Percentiles rank a stretch among this genome's conserved stretches.
Conservation (phyloP, 2,329 filamentous ascomycete genomes). For the Clarireedia sp. region DNA sequence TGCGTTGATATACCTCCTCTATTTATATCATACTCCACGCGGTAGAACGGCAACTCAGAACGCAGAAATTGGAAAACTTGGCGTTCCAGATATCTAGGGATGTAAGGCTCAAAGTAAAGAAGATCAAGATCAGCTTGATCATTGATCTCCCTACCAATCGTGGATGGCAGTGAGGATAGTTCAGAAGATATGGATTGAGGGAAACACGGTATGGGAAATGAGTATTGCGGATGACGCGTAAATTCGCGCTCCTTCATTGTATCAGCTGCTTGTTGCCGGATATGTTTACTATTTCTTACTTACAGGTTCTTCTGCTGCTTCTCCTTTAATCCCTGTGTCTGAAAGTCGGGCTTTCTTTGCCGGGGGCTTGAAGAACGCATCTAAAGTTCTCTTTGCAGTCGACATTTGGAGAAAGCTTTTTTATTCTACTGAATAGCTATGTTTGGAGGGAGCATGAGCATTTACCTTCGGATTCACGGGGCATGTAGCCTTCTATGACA, state of each 20-base stretch:
- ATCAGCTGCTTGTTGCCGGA: background rate
- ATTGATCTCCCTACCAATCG: slow-evolving; percentile 48
- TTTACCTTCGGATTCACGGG: background rate
- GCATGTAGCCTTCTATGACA: slow-evolving; percentile 14
- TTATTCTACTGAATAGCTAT: background rate
- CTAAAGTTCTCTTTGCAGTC: slow-evolving; percentile 53
- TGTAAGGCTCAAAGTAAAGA: slow-evolving; percentile 67
- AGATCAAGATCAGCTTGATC: slow-evolving; percentile 65
- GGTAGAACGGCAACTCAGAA: slow-evolving; percentile 64
- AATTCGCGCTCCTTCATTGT: slow-evolving; percentile 13
- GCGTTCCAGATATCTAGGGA: slow-evolving; percentile 47
- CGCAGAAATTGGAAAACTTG: slow-evolving; percentile 65
- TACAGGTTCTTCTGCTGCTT: background rate
- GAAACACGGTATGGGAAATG: slow-evolving; percentile 42
- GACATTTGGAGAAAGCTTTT: slow-evolving; percentile 15
- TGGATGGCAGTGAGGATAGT: slow-evolving; percentile 40
- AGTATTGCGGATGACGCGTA: slow-evolving; percentile 40
- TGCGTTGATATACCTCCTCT: slow-evolving; percentile 54
- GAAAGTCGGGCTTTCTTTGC: slow-evolving; percentile 33
- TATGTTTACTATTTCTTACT: background rate
- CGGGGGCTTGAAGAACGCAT: slow-evolving; percentile 56
- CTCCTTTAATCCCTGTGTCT: slow-evolving; percentile 5
- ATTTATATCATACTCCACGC: slow-evolving; percentile 65
- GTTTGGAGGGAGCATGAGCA: background rate
- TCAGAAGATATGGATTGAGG: slow-evolving; percentile 33